Evolutionary conservation across 139 green algal species (phyloP).

Genomic region (Chlamydomonas sp.): DNA sequence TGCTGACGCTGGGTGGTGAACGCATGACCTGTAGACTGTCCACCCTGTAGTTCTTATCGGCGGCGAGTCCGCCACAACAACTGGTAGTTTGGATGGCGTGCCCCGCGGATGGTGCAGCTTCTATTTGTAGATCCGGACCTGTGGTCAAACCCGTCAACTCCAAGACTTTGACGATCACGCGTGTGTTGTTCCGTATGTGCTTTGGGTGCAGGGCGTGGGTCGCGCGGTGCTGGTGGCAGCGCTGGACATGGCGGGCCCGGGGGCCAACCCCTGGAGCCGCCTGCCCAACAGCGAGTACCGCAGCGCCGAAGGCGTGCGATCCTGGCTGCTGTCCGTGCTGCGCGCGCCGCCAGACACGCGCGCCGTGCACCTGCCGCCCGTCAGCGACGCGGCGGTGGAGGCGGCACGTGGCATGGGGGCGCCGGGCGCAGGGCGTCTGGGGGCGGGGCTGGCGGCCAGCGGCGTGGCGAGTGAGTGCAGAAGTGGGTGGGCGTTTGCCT

Average conservation of each 20-base stretch:
- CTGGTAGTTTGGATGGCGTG: too few relatives aligned
- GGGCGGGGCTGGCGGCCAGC: neutral
- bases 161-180: too few relatives aligned
- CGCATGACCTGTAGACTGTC: neutral
- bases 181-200: neutral
- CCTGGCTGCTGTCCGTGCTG: constrained; percentile 46
- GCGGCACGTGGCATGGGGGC: neutral
- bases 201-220: constrained; percentile 29
- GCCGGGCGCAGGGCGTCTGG: neutral
- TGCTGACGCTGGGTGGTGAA: too few relatives aligned
- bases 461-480: neutral
- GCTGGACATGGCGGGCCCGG: constrained; percentile 51
- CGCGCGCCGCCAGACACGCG: constrained; percentile 26
- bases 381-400: constrained; percentile 33
- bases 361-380: constrained; percentile 37
- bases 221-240: constrained; percentile 47
- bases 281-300: constrained; percentile 56
- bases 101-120: too few relatives aligned
- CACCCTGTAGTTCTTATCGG: too few relatives aligned
- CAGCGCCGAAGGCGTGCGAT: constrained; percentile 42
- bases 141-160: too few relatives aligned
- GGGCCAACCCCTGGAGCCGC: constrained; percentile 62
- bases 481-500: too few relatives aligned
- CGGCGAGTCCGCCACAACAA: too few relatives aligned
- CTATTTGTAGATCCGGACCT: too few relatives aligned